Evolutionary conservation across 2,329 filamentous ascomycete genomes (phyloP), one percentile per base, ranked within the genome.

Genomic region (Pseudogymnoascus sp.): DNA sequence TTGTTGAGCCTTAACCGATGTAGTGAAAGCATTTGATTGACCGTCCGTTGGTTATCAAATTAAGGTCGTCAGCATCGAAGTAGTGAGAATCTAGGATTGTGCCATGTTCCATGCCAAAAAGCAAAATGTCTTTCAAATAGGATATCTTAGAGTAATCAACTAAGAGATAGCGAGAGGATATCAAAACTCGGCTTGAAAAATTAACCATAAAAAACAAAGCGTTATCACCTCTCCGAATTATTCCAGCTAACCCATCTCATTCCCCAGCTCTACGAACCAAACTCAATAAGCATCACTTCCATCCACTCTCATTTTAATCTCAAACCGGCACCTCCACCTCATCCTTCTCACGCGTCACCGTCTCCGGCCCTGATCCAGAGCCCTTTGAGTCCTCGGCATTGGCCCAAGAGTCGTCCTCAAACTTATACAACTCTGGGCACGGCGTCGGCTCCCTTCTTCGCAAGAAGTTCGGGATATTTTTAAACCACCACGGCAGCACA

Each of bases 401-500:
- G 60, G 66, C 67, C 13, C 60, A 66, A 25, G 51, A 31, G 28
- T 65, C 64, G 1, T 67, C 63, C 62, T 67, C 67, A 36, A 68
- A 68, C 25, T 68, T 64, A 43, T 68, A 67, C 5, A 68, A 41
- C 34, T 66, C 64, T 6, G 65, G 64, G 14, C 66, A 68, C 7
- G 25, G 28, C 3, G 54, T 57, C 8, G 51, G 51, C 51, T 57
- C 28, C 51, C 51, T 57, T 6, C 41, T 48, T 1, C 36, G 41
- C 11, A 57, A 1, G 5, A 57, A 57, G 8, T 57, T 60, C 1
- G 51, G 51, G 11, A 57, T 57, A 14, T 57, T 57, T 71, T 80
- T 84, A 69, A 85, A 73, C 81, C 83, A 88, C 76, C 80, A 89
- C 0, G 86, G 86, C 23, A 87, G 71, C 1, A 82, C 80, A 85